Evolutionary conservation across 345 rosid genomes (phyloP), one percentile per base, ranked within the genome.

Genomic region (Gossypium arboreum): DNA sequence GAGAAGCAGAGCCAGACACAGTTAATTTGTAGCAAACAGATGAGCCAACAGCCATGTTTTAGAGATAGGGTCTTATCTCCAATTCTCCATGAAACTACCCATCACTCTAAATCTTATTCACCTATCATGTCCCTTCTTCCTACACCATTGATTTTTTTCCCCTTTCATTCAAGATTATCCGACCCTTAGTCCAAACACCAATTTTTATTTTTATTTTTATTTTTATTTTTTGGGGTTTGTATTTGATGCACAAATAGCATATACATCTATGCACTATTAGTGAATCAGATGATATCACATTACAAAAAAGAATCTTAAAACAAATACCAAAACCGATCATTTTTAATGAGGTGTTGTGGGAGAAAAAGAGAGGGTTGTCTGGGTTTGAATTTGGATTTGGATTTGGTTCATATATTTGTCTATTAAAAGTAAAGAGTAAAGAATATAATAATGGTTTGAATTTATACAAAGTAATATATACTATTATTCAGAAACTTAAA

Each of bases 21-120:
- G 51, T 4, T 45, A 45, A 20, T 7, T 2, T 11, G 34, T 2
- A 59, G 3, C 64, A n/a, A 39, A 24, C 56, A 47, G 7, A 24
- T 3, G 1, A 68, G 43, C 44, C 58, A 73, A 60, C 25, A 25
- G 43, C 57, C 72, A 47, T 73, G 67, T 58, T 58, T 72, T 61
- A 62, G 20, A 73, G 76, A 73, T 73, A 73, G 58, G 72, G 22
- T 2, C 72, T 68, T 68, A 68, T 68, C 72, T 48, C 56, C 29
- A 68, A 24, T 17, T 68, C 72, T 48, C 56, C 29, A 68, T 48
- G 43, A 60, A 60, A 2, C 54, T 20, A 44, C 27, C 17, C 70
- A 24, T 20, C 29, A 22, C 62, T 20, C 15, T 2, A 34, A 59
- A 34, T 24, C 7, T n/a, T 54, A 17, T 15, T 45, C 70, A 44